Evolutionary conservation across 768 basidiomycete species (phyloP).

Genomic region (Russula lepida): DNA sequence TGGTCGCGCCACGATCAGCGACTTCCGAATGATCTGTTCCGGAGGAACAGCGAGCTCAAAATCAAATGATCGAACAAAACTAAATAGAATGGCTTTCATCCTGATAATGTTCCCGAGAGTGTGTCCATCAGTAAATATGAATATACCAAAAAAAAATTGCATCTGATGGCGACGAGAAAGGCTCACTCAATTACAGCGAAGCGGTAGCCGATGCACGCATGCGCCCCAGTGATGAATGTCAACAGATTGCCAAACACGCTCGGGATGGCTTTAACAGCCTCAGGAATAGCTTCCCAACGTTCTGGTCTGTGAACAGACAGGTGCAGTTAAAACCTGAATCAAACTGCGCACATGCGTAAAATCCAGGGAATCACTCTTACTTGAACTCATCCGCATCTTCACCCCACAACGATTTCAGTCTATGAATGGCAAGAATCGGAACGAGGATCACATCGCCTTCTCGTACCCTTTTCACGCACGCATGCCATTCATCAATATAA

Average conservation of each 20-base stretch:
- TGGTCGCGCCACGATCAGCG: conserved; percentile 17
- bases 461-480: neutral
- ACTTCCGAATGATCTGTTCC: conserved; percentile 2
- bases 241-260: conserved; percentile 17
- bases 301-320: conserved; percentile 12
- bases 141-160: too few species aligned
- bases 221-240: conserved; percentile 16
- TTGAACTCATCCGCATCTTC: conserved; percentile 23
- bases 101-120: conserved; percentile 3
- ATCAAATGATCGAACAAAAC: conserved; percentile 23
- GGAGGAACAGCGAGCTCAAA: conserved; percentile 17
- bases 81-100: conserved; percentile 24
- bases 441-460: conserved; percentile 14
- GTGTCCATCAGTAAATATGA: neutral
- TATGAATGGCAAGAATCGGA: conserved; percentile 13
- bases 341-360: neutral
- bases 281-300: conserved; percentile 20
- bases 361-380: conserved; percentile 17
- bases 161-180: neutral
- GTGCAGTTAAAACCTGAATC: neutral
- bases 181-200: conserved; percentile 20
- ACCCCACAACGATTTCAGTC: conserved; percentile 19
- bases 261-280: conserved; percentile 6
- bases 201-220: conserved; percentile 21
- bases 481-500: neutral